These are phyloP conservation scores for Samsoniella hepiali DNA, from an alignment of 2,329 filamentous ascomycete genomes.

Conservation along the genomic window DNA sequence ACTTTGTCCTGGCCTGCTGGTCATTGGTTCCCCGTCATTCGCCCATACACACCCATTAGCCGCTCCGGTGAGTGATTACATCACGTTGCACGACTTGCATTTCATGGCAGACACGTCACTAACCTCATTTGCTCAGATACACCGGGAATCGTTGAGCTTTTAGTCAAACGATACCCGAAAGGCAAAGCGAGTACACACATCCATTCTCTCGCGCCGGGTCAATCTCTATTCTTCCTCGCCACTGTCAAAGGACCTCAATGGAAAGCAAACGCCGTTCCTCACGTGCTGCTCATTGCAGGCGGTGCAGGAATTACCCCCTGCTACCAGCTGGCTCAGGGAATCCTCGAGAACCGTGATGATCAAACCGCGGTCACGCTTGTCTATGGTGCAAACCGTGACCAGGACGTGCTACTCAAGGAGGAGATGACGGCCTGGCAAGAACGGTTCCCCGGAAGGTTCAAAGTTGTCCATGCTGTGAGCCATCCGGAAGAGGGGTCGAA, in stretches of 20 bases:
- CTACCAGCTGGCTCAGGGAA: slow-evolving; percentile 61
- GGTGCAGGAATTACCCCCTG: slow-evolving; percentile 71
- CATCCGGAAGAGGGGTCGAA: not conserved
- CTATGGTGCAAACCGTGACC: slow-evolving; percentile 48
- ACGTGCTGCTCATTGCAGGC: slow-evolving; percentile 65
- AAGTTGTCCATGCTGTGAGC: not conserved
- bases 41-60: not conserved
- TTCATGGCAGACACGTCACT: too few species aligned
- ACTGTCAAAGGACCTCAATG: not conserved
- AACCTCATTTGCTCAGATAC: not conserved
- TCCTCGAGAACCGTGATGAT: slow-evolving; percentile 60
- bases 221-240: not conserved
- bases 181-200: not conserved
- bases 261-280: slow-evolving; percentile 46
- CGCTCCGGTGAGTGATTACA: not conserved
- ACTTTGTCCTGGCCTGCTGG: not conserved
- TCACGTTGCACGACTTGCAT: too few species aligned
- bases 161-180: not conserved
- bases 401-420: not conserved
- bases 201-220: not conserved
- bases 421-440: not conserved
- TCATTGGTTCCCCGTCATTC: not conserved
- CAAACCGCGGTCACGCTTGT: slow-evolving; percentile 61
- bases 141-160: not conserved
- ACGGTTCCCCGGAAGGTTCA: slow-evolving; percentile 20